Conservation (phyloP, 176 grass and related monocot species). For the Areca catechu region DNA sequence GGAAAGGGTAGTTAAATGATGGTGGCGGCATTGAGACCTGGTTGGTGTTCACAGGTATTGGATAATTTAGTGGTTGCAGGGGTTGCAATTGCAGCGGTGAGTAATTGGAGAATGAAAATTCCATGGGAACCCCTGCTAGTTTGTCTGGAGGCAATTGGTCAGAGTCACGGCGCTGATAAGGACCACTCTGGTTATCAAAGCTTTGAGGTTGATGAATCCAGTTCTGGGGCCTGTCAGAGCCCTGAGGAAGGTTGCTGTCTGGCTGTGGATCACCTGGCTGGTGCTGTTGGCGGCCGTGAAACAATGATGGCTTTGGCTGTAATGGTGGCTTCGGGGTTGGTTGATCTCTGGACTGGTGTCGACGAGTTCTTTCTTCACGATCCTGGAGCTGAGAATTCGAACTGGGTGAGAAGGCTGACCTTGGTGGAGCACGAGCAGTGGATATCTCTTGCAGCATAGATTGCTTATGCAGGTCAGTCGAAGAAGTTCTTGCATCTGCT, state of each 20-base stretch:
- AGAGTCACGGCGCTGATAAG: background rate
- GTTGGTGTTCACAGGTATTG: conserved; percentile 4
- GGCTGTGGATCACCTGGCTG: conserved; percentile 7
- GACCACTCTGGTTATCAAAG: conserved; percentile 2
- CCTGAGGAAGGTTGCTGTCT: conserved; percentile 7
- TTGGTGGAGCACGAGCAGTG: conserved; percentile 12
- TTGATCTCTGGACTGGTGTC: conserved; percentile 8
- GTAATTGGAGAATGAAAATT: conserved; percentile 8
- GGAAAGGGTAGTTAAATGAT: conserved; percentile 8
- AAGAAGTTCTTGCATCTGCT: conserved; percentile 12
- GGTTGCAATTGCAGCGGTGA: conserved; percentile 3
- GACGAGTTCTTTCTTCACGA: conserved; percentile 9
- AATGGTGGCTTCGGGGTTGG: background rate
- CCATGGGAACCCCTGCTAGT: background rate
- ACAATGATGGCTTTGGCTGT: background rate
- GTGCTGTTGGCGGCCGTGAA: conserved; percentile 1
- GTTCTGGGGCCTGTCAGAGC: conserved; percentile 1
- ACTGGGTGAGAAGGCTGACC: conserved; percentile 5
- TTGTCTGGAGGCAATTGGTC: conserved; percentile 7
- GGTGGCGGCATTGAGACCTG: background rate
- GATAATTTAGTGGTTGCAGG: conserved; percentile 6
- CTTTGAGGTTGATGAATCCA: conserved; percentile 16
- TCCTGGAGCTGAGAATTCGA: conserved; percentile 10
- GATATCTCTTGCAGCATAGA: conserved; percentile 16
- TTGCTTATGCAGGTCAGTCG: too few species aligned